Evolutionary conservation across 2,329 filamentous ascomycete genomes (phyloP), one percentile per base, ranked within the genome.

Genomic region (Aspergillus novofumigatus): DNA sequence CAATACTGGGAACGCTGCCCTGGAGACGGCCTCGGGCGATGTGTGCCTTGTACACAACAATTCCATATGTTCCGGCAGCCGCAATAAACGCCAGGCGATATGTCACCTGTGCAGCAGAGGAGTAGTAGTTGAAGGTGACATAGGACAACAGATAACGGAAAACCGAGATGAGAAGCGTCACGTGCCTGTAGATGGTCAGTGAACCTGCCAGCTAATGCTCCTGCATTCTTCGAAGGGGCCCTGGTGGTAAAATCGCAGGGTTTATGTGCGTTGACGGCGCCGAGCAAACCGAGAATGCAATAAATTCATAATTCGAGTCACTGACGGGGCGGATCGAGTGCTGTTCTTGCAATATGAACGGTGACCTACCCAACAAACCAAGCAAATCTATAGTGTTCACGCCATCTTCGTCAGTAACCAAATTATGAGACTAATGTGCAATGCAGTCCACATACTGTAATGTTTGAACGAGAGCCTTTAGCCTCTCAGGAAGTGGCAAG

Each of bases 21-120:
- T 88, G 87, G 51, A 86, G 82, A 83, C 91, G 89, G 67, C 89
- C 83, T 65, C 91, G 89, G 67, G 92, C 91, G 65, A 92, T 87
- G 81, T 92, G 91, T 57, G 91, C 92, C 85, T 99, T 99, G 83
- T 96, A 97, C 61, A 99, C 93, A 51, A 99, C 94, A 65, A 99
- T 97, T 64, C 94, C 93, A 76, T 99, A 99, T 10, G 94, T 97
- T 51, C 86, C 85, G 50, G 92, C 91, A 5, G 94, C 94, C 2
- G 92, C 88, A 66, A 97, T 65, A 75, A 99, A 99, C 57, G 92
- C 90, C 54, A 88, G 85, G 69, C 94, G 92, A 80, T 99, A 99
- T 56, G 89, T 89, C 75, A 94, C 87, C 65, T 85, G 82, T 50
- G 93, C 92, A 81, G 86, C 86, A 72, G 84, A 78, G 57, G 86